Base-by-base conservation (phyloP, 2,329 filamentous ascomycete species). In the Aspergillus fructus region DNA sequence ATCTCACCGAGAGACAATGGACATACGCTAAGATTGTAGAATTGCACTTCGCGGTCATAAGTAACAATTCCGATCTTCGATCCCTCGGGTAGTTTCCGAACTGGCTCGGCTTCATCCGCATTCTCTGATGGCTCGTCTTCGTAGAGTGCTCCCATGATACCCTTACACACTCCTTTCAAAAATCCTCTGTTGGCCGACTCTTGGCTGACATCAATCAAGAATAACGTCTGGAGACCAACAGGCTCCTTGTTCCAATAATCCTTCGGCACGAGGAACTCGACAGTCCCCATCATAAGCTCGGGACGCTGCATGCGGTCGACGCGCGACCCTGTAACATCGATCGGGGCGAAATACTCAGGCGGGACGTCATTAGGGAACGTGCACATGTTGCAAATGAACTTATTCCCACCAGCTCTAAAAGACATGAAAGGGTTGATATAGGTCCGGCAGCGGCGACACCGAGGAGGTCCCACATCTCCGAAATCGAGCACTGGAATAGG, bases 341-440 rank as follows among this genome's bases (percentile, higher is more conserved):
- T 91, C 17, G 94, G 93, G 54, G 91, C 89, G 73, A 96, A 99
- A 76, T 99, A 99, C 71, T 97, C 93, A 1, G 90, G 78, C 0
- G 91, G 81, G 0, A 96, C 96, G 69, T 99, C 94, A 72, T 97
- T 99, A 49, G 94, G 92, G 73, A 97, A 96, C 21, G 90, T 94
- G 78, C 94, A 99, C 77, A 99, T 90, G 71, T 99, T 99, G 79
- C 94, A 99, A 52, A 96, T 91, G 72, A 96, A 96, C 73, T 96
- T 96, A 78, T 93, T 96, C 56, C 94, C 94, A 39, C 93, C 93
- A 15, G 89, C 89, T 58, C 89, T 85, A 82, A 99, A 99, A 71
- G 93, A 90, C 94, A 99, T 97, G 73, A 99, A 99, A 2, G 94
- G 94, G 71, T 99, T 99, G 78, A 99, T 96, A 76, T 99, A 99